Percentiles rank a stretch among this genome's conserved stretches.
These are phyloP conservation scores for Saturnispora zaruensis DNA, from an alignment of 805 yeast genomes.

Conservation along the genomic window DNA sequence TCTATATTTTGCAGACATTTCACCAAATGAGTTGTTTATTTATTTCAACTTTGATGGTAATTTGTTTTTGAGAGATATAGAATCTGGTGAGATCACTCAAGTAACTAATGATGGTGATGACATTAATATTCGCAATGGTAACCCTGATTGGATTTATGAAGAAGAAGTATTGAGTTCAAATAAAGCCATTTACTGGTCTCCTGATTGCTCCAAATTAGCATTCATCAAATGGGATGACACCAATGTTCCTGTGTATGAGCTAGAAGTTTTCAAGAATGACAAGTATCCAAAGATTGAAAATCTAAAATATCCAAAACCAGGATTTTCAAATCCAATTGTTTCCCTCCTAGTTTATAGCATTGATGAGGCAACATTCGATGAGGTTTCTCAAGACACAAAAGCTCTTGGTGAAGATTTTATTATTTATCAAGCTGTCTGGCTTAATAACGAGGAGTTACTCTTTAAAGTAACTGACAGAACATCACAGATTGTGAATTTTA, in stretches of 20 bases:
- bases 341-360: constrained; percentile 38
- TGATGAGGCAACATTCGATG: constrained; percentile 16
- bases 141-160: constrained; percentile 79
- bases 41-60: constrained; percentile 51
- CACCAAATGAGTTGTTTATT: constrained; percentile 49
- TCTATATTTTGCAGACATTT: constrained; percentile 50
- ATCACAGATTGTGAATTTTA: constrained; percentile 46
- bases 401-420: constrained; percentile 38
- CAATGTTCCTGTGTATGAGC: constrained; percentile 41
- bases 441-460: constrained; percentile 38
- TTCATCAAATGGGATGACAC: constrained; percentile 55
- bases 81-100: constrained; percentile 20
- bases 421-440: constrained; percentile 57
- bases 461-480: constrained; percentile 57
- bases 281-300: constrained; percentile 39
- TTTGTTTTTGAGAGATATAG: constrained; percentile 39
- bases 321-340: constrained; percentile 50
- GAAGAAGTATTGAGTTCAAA: constrained; percentile 63
- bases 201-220: constrained; percentile 47
- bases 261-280: constrained; percentile 41
- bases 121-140: constrained; percentile 49
- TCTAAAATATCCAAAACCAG: constrained; percentile 69
- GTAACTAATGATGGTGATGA: constrained; percentile 45
- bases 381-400: constrained; percentile 17
- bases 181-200: constrained; percentile 64